Evolutionary conservation across 2,329 filamentous ascomycete genomes (phyloP).

Genomic region (Penicillium thymicola): DNA sequence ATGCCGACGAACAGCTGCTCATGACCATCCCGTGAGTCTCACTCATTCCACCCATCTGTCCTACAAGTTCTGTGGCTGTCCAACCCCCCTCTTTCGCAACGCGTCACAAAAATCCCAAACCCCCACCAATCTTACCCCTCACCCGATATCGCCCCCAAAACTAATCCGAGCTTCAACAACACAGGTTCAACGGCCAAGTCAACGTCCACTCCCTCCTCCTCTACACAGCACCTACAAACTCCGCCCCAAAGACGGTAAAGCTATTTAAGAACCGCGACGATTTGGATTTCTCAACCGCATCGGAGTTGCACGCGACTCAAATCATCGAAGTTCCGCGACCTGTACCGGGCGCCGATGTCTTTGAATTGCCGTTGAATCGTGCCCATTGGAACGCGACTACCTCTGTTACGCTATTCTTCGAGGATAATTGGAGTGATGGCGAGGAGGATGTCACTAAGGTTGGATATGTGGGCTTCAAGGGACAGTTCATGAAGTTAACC

Average conservation of each 20-base stretch:
- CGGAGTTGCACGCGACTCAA: conserved; percentile 69
- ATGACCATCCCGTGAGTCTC: conserved; percentile 76
- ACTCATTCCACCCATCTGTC: neutral
- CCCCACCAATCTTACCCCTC: conserved; percentile 27
- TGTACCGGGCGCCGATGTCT: conserved; percentile 58
- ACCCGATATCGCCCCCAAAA: conserved; percentile 11
- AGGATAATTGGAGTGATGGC: conserved; percentile 80
- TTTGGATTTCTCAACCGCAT: conserved; percentile 76
- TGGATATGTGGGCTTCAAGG: conserved; percentile 86
- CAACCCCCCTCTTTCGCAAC: neutral
- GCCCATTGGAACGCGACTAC: conserved; percentile 85
- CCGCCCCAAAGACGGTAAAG: conserved; percentile 77
- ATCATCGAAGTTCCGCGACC: conserved; percentile 74
- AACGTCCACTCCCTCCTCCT: conserved; percentile 88
- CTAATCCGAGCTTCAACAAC: neutral
- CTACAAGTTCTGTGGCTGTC: neutral
- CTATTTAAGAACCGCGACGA: conserved; percentile 83
- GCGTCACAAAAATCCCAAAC: neutral
- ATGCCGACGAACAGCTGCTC: conserved; percentile 89
- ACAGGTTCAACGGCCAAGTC: conserved; percentile 86
- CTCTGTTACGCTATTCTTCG: conserved; percentile 78
- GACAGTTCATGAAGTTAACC: conserved; percentile 85
- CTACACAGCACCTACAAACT: conserved; percentile 67
- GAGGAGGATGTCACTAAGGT: conserved; percentile 77
- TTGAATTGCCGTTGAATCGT: conserved; percentile 85